Conservation (phyloP, 441 rosid species). For the Erodium texanum region DNA sequence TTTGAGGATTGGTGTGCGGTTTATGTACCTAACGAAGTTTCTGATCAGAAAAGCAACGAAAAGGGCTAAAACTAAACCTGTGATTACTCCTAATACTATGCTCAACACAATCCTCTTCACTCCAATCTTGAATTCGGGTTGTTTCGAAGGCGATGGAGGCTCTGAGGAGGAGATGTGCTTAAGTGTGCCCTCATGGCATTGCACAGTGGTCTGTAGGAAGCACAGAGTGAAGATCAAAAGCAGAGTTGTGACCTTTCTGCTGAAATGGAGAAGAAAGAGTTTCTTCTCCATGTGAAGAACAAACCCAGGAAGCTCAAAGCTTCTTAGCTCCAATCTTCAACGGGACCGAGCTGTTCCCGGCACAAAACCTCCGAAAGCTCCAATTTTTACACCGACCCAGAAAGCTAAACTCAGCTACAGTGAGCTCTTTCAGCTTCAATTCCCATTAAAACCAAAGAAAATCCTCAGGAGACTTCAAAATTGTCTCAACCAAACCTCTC, state of each 20-base stretch:
- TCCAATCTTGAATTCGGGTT: conserved; percentile 38
- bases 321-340: conserved; percentile 6
- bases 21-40: conserved; percentile 46
- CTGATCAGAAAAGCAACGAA: conserved; percentile 51
- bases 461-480: neutral
- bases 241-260: conserved; percentile 20
- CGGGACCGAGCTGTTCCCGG: neutral
- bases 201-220: conserved; percentile 26
- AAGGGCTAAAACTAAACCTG: conserved; percentile 53
- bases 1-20: conserved; percentile 69
- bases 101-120: conserved; percentile 54
- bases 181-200: conserved; percentile 39
- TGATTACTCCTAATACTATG: conserved; percentile 49
- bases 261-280: conserved; percentile 23
- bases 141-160: conserved; percentile 30
- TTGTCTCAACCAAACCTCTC: neutral
- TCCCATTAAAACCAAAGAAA: neutral
- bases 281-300: conserved; percentile 36
- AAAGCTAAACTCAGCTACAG: neutral
- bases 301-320: conserved; percentile 11
- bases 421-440: conserved; percentile 5
- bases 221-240: conserved; percentile 37
- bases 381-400: conserved; percentile 7
- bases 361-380: conserved; percentile 3
- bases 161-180: conserved; percentile 36